Percentiles rank a stretch among this genome's conserved stretches.
Conservation (phyloP, 2,329 filamentous ascomycete genomes). For the Phaeosphaeriaceae sp. region DNA sequence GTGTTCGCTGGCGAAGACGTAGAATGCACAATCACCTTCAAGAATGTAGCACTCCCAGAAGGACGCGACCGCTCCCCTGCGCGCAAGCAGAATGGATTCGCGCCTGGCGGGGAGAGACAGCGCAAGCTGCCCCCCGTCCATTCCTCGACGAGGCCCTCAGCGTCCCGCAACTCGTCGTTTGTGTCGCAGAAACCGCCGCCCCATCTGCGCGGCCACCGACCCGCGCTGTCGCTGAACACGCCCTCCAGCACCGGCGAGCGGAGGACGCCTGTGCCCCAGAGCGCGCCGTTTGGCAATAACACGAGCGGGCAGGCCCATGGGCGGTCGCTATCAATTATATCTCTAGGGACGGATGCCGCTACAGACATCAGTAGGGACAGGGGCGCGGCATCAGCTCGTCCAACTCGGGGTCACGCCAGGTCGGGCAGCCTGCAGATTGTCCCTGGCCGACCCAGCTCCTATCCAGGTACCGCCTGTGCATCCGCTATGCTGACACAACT, state of each 20-base stretch:
- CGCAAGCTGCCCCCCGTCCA: conserved; percentile 48
- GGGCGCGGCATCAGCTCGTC: conserved; percentile 49
- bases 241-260: conserved; percentile 39
- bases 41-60: conserved; percentile 72
- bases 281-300: conserved; percentile 30
- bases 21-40: conserved; percentile 95
- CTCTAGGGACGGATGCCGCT: conserved; percentile 53
- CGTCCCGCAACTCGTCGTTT: conserved; percentile 47
- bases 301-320: conserved; percentile 47
- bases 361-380: conserved; percentile 39
- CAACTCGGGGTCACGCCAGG: conserved; percentile 71
- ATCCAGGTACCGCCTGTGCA: conserved; percentile 32
- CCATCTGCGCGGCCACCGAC: conserved; percentile 66
- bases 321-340: conserved; percentile 59
- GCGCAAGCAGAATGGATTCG: conserved; percentile 46
- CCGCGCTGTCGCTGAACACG: conserved; percentile 68
- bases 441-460: conserved; percentile 51
- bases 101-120: conserved; percentile 44
- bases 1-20: conserved; percentile 97
- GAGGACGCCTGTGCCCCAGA: conserved; percentile 30
- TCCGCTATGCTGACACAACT: conserved; percentile 13
- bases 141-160: conserved; percentile 44
- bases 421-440: conserved; percentile 83
- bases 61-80: conserved; percentile 40
- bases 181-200: conserved; percentile 36